A percentile compares a stretch with the other conserved stretches of the same genome.
Evolutionary conservation across 164 flowering plant species (phyloP).

Genomic region (Tetrastigma voinierianum): DNA sequence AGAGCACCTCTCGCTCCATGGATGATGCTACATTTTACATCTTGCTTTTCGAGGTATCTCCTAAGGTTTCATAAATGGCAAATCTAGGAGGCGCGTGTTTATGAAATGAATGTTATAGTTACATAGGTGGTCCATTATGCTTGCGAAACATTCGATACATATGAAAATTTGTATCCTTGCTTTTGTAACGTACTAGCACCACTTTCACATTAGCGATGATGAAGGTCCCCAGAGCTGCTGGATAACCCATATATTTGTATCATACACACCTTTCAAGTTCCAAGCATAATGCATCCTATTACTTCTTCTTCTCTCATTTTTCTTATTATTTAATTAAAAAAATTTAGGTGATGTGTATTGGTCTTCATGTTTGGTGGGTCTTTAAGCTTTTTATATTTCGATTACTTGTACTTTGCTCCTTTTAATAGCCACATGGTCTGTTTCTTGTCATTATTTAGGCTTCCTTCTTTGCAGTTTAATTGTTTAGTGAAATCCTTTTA

Average conservation of each 20-base stretch:
- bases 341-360: too few relatives aligned
- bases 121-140: too few relatives aligned
- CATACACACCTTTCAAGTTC: too few relatives aligned
- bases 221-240: background rate
- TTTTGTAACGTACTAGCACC: background rate
- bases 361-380: too few relatives aligned
- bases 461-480: background rate
- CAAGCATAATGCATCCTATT: too few relatives aligned
- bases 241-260: background rate
- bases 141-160: background rate
- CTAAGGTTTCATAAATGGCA: background rate
- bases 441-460: conserved; percentile 4
- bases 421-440: background rate
- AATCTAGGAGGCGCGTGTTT: too few relatives aligned
- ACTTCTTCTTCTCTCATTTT: too few relatives aligned
- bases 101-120: background rate
- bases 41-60: conserved; percentile 88
- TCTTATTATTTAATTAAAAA: too few relatives aligned
- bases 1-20: conserved; percentile 99
- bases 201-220: background rate
- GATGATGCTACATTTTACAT: conserved; percentile 99
- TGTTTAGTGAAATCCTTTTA: background rate
- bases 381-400: too few relatives aligned
- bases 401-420: background rate
- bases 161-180: conserved; percentile 3